Evolutionary conservation across 2,329 filamentous ascomycete species (phyloP).

Genomic region (Ophiosphaerella herpotricha): DNA sequence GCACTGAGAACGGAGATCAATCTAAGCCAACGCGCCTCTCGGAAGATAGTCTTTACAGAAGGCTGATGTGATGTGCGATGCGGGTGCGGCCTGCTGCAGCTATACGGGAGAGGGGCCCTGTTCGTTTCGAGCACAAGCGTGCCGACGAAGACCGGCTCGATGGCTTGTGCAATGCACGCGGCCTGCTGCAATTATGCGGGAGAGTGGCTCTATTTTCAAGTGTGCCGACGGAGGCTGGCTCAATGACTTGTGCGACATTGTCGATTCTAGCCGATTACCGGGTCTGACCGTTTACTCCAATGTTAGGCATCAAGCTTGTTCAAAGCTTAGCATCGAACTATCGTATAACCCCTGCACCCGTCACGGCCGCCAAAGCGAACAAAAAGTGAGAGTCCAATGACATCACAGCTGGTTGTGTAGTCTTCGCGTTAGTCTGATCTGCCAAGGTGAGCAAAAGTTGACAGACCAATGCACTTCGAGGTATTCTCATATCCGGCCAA

Average conservation of each 20-base stretch:
- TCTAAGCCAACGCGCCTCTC: too few relatives aligned
- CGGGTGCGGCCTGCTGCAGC: constrained; percentile 31
- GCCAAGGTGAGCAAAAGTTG: constrained; percentile 5
- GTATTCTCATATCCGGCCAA: too few relatives aligned
- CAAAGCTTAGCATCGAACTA: background rate
- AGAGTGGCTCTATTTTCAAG: too few relatives aligned
- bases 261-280: too few relatives aligned
- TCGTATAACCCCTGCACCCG: background rate
- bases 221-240: too few relatives aligned
- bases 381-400: background rate
- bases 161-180: constrained; percentile 20
- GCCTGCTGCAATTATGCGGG: too few relatives aligned
- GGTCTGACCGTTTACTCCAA: background rate
- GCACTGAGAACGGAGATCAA: too few relatives aligned
- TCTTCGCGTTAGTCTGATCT: too few relatives aligned
- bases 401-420: too few relatives aligned
- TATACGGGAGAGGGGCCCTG: constrained; percentile 33
- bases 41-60: too few relatives aligned
- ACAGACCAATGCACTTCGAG: background rate
- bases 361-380: background rate
- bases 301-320: background rate
- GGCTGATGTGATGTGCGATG: constrained; percentile 26
- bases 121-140: constrained; percentile 38
- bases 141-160: constrained; percentile 26
- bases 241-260: too few relatives aligned